Evolutionary conservation across 2,329 filamentous ascomycete species (phyloP).

Genomic region (Amylocarpus encephaloides): DNA sequence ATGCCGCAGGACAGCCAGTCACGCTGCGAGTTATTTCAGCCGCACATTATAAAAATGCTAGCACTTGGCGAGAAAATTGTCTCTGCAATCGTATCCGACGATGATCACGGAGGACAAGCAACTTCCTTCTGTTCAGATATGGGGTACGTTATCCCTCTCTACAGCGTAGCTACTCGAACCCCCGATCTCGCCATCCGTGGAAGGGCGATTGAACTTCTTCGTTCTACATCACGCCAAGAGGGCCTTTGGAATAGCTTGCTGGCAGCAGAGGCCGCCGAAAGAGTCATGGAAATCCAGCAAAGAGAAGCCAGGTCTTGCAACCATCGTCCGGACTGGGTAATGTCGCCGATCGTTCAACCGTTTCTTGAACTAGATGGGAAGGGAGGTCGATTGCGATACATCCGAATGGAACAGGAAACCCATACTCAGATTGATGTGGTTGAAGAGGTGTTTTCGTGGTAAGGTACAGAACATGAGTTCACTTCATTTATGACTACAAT

Average conservation of each 20-base stretch:
- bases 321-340: background rate
- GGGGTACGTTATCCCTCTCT: constrained; percentile 57
- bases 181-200: constrained; percentile 49
- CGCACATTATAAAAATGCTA: constrained; percentile 7
- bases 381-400: constrained; percentile 12
- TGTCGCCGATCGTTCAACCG: constrained; percentile 1
- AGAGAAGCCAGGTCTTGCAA: background rate
- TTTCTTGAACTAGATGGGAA: constrained; percentile 12
- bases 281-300: constrained; percentile 21
- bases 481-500: too few relatives aligned
- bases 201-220: constrained; percentile 54
- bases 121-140: constrained; percentile 51
- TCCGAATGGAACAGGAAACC: background rate
- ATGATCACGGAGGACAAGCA: background rate
- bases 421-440: constrained; percentile 1
- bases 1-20: background rate
- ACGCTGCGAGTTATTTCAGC: constrained; percentile 2
- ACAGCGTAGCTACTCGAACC: constrained; percentile 57
- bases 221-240: constrained; percentile 53
- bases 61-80: constrained; percentile 7
- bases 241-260: constrained; percentile 53
- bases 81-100: background rate
- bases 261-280: constrained; percentile 16
- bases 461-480: background rate
- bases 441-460: constrained; percentile 14